Percentiles rank a stretch among this genome's conserved stretches.
Evolutionary conservation across 257 asterid genomes (phyloP).

Genomic region (Catharanthus roseus): DNA sequence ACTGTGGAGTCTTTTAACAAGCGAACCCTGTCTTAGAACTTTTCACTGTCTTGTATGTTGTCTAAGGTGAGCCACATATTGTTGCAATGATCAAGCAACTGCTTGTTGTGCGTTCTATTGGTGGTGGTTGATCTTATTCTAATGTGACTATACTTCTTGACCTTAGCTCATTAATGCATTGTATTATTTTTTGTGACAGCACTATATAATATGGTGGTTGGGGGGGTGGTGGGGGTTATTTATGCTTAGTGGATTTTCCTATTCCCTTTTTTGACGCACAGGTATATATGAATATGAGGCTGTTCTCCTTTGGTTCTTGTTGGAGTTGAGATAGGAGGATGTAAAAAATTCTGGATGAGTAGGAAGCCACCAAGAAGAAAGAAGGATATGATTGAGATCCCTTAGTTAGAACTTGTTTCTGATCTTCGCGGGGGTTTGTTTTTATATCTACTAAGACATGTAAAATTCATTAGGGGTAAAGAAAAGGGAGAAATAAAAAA

Average conservation of each 20-base stretch:
- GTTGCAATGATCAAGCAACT: constrained; percentile 4
- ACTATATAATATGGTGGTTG: background rate
- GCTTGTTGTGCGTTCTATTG: background rate
- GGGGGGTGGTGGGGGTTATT: background rate
- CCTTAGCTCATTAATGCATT: constrained; percentile 8
- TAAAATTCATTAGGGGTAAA: background rate
- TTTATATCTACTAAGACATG: background rate
- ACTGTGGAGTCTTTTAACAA: constrained; percentile 86
- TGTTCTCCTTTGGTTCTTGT: background rate
- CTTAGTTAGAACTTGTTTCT: too few relatives aligned
- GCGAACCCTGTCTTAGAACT: constrained; percentile 70
- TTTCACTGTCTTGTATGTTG: constrained; percentile 8
- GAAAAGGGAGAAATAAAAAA: background rate
- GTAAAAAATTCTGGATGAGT: background rate
- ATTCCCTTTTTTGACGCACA: constrained; percentile 1
- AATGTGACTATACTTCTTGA: background rate
- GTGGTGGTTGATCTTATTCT: background rate
- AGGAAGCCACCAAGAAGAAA: constrained; percentile 4
- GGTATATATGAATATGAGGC: background rate
- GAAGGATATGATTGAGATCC: background rate
- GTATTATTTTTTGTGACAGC: constrained; percentile 8
- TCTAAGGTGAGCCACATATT: constrained; percentile 11
- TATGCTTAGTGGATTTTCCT: constrained; percentile 4
- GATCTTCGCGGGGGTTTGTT: background rate
- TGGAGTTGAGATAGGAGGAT: background rate